phyloP scores from a whole-genome alignment of 352 stramenopile species.

The Globisporangium acanthophoron region DNA sequence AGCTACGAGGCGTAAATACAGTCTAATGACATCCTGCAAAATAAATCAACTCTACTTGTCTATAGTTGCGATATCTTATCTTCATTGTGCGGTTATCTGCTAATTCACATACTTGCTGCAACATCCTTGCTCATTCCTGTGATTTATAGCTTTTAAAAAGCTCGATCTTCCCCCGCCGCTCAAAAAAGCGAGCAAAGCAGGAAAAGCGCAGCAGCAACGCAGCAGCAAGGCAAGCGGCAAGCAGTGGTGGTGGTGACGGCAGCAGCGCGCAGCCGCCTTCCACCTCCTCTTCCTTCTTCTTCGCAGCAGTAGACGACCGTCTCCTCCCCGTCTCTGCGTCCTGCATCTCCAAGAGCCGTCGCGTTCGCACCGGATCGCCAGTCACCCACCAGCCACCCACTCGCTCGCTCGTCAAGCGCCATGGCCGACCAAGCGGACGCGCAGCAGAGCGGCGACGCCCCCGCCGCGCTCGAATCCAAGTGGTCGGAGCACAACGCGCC shows the following conservation, averaged over 20 bases:
- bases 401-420: not conserved
- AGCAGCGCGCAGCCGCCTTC: not conserved
- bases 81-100: no score
- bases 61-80: no score
- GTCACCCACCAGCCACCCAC: not conserved
- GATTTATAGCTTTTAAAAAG: no score
- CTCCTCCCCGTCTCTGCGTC: not conserved
- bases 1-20: no score
- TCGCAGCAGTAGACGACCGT: not conserved
- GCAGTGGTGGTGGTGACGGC: not conserved
- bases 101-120: no score
- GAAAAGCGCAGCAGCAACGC: not conserved
- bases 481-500: constrained; percentile 90
- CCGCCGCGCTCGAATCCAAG: constrained; percentile 31
- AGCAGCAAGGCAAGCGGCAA: not conserved
- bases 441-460: constrained; percentile 26
- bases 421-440: constrained; percentile 74
- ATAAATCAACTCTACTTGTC: no score
- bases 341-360: not conserved
- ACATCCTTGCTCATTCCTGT: no score
- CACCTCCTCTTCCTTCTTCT: not conserved
- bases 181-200: constrained; percentile 1
- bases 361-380: not conserved
- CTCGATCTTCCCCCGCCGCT: constrained; percentile 2
- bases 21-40: no score